Base-by-base conservation (phyloP, 2,329 filamentous ascomycete species). In the Xylariomycetidae sp. region DNA sequence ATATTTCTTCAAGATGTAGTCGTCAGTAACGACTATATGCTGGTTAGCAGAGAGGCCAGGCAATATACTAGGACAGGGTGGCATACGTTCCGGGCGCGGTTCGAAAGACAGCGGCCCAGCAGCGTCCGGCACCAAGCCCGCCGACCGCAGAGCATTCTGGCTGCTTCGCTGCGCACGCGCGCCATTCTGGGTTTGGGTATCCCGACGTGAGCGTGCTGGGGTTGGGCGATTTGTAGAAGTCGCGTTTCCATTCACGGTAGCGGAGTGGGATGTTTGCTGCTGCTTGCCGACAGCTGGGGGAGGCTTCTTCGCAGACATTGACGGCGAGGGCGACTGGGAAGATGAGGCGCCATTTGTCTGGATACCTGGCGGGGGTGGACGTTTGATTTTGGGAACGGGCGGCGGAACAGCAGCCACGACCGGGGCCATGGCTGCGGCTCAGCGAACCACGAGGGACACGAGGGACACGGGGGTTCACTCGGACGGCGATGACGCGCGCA, bases 1-100 rank as follows among this genome's bases (percentile, higher is more conserved):
- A 60, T 82, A 88, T 61, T 89, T 94, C 49, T 76, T 79, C n/a
- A 96, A 68, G 29, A 96, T 87, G 50, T 92, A 85, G 10, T 73
- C 63, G 40, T 81, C 76, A 19, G 79, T 83, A 56, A 82, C 74
- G 26, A 90, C 87, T 88, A 36, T 10, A 23, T 10, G 16, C 23
- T 32, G 24, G 49, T 47, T 40, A 48, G 36, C 36, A 44, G 26
- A 10, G 13, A 33, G 31, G 31, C 28, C 16, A 7, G 5, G 25
- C 4, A 12, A 19, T 9, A 13, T 25, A 14, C 6, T 9, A 9
- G 19, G n/a, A 4, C 24, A 16, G 20, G 25, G 19, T 40, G 37
- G 44, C 57, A 38, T 64, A 78, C 74, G 59, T 48, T 75, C 74
- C 19, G 74, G 74, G 12, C 60, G 68, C 24, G 68, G 67, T 38